Conservation (phyloP, 1,139 yeast genomes). For the Suhomyces terraborum region DNA sequence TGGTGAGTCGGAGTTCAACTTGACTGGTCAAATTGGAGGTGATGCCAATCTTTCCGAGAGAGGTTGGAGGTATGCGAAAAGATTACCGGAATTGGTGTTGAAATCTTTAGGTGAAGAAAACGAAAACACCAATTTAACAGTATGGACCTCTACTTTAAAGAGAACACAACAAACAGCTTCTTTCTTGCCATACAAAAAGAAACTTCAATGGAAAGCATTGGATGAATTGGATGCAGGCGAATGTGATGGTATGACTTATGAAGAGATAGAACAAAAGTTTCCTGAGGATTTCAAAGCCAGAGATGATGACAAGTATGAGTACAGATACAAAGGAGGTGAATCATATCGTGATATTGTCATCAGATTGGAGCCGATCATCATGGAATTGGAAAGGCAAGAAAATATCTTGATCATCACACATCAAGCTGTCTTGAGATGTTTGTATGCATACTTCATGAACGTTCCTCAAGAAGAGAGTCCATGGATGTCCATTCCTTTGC, state of each 20-base stretch:
- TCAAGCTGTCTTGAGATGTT: slow-evolving; percentile 94
- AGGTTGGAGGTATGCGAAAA: slow-evolving; percentile 82
- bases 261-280: slow-evolving; percentile 71
- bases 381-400: slow-evolving; percentile 97
- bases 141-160: slow-evolving; percentile 93
- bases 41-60: slow-evolving; percentile 86
- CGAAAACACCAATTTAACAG: slow-evolving; percentile 67
- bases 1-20: slow-evolving; percentile 90
- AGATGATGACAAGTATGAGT: slow-evolving; percentile 94
- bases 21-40: slow-evolving; percentile 95
- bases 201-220: slow-evolving; percentile 92
- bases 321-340: slow-evolving; percentile 96
- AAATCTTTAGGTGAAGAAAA: slow-evolving; percentile 72
- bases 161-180: slow-evolving; percentile 95
- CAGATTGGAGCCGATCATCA: slow-evolving; percentile 91
- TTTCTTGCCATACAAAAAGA: slow-evolving; percentile 71
- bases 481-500: slow-evolving; percentile 98
- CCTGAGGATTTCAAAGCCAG: slow-evolving; percentile 96
- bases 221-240: slow-evolving; percentile 98
- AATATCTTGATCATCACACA: slow-evolving; percentile 94
- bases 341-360: slow-evolving; percentile 94
- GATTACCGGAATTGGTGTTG: slow-evolving; percentile 75
- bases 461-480: slow-evolving; percentile 97
- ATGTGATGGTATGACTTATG: slow-evolving; percentile 93
- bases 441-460: slow-evolving; percentile 97